Conservation (phyloP, 805 yeast genomes). For the Kuraishia cidri region DNA sequence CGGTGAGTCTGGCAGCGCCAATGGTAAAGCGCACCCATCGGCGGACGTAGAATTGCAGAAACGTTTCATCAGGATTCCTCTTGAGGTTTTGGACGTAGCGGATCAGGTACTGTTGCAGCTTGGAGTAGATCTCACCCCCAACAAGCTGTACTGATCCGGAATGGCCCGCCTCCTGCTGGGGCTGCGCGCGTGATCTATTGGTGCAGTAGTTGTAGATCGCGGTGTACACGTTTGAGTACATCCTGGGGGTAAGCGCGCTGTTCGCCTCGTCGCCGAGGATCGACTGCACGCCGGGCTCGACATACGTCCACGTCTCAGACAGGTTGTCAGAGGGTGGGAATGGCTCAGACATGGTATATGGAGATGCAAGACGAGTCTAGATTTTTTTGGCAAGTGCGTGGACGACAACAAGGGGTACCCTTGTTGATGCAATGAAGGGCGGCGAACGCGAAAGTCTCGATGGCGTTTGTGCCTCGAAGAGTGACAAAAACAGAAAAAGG, state of each 20-base stretch:
- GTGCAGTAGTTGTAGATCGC: constrained; percentile 92
- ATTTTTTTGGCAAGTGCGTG: no score
- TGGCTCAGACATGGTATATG: constrained; percentile 3
- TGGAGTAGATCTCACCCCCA: constrained; percentile 83
- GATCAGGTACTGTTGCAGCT: constrained; percentile 57
- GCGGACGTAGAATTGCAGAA: constrained; percentile 74
- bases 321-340: constrained; percentile 53
- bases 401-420: no score
- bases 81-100: constrained; percentile 43
- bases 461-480: no score
- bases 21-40: constrained; percentile 85
- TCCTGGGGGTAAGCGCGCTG: constrained; percentile 54
- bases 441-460: neutral
- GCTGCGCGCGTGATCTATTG: constrained; percentile 53
- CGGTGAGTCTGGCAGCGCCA: constrained; percentile 87
- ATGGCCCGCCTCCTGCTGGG: constrained; percentile 14
- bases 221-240: constrained; percentile 88
- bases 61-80: constrained; percentile 51
- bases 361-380: no score
- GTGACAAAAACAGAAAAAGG: no score
- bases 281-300: constrained; percentile 66
- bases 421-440: no score
- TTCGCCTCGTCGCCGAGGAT: constrained; percentile 61
- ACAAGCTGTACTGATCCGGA: constrained; percentile 39
- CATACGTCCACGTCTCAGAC: constrained; percentile 67